phyloP scores from a whole-genome alignment of 768 basidiomycete genomes.

The Pleurotus salmoneostramineus region DNA sequence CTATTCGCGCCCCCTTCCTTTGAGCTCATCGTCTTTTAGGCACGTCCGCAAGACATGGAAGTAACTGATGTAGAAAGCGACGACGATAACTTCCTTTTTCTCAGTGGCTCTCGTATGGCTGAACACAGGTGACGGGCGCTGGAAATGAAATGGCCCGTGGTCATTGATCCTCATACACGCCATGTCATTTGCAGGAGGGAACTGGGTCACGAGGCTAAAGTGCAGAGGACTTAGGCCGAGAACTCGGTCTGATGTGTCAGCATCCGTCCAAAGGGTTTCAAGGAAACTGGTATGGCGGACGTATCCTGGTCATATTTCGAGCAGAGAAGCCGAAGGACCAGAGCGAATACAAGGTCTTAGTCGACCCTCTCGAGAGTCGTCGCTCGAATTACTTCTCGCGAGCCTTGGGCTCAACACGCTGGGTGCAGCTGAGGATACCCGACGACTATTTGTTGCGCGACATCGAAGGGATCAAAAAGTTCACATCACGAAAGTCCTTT shows the following conservation, averaged over 20 bases:
- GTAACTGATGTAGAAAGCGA: too few species aligned
- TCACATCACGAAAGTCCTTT: constrained; percentile 49
- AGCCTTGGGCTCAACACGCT: constrained; percentile 57
- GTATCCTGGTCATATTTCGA: constrained; percentile 54
- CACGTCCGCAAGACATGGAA: too few species aligned
- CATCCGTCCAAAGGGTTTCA: constrained; percentile 35
- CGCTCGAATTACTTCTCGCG: constrained; percentile 66
- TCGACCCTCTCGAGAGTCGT: constrained; percentile 54
- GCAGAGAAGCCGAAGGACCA: constrained; percentile 23
- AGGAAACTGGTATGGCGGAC: constrained; percentile 63
- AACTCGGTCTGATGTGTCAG: constrained; percentile 56
- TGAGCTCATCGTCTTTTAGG: too few species aligned
- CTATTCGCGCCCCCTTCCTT: too few species aligned
- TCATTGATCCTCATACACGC: too few species aligned
- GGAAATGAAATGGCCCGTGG: too few species aligned
- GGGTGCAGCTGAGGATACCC: constrained; percentile 53
- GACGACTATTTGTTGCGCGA: constrained; percentile 33
- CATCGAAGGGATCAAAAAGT: constrained; percentile 22
- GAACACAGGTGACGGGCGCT: too few species aligned
- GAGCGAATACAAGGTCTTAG: constrained; percentile 29
- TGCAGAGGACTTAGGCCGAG: constrained; percentile 52
- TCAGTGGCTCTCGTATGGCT: too few species aligned
- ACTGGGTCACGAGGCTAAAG: constrained; percentile 64
- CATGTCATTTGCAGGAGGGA: constrained; percentile 30
- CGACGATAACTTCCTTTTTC: too few species aligned